Percentiles rank a stretch among this genome's conserved stretches.
phyloP scores from a whole-genome alignment of 352 stramenopile species.

The Blastocystis sp. region DNA sequence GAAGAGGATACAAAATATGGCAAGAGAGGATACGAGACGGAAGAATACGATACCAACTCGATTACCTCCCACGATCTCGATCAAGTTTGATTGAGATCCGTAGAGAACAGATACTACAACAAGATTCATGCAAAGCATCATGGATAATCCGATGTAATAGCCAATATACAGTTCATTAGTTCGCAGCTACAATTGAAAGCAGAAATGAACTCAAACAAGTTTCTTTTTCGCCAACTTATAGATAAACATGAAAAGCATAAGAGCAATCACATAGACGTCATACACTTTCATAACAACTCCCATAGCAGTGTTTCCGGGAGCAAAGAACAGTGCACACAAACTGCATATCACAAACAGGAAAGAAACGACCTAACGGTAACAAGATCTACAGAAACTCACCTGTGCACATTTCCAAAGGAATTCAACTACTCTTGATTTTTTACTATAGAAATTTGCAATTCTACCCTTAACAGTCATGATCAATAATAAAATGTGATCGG shows the following conservation, averaged over 20 bases:
- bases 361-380: slow-evolving; percentile 17
- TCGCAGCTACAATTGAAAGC: neutral
- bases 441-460: slow-evolving; percentile 34
- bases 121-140: slow-evolving; percentile 44
- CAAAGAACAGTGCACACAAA: neutral
- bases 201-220: neutral
- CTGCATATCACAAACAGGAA: neutral
- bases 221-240: slow-evolving; percentile 9
- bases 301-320: neutral
- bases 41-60: neutral
- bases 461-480: slow-evolving; percentile 51
- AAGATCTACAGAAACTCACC: neutral
- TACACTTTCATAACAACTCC: slow-evolving; percentile 52
- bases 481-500: neutral
- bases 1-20: slow-evolving; percentile 41
- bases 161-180: slow-evolving; percentile 51
- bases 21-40: neutral
- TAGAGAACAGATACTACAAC: slow-evolving; percentile 42
- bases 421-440: neutral
- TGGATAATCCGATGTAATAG: slow-evolving; percentile 25
- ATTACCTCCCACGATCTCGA: slow-evolving; percentile 20
- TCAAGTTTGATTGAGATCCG: slow-evolving; percentile 43
- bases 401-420: slow-evolving; percentile 15
- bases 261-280: neutral
- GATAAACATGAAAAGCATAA: slow-evolving; percentile 7